A percentile compares a stretch with the other conserved stretches of the same genome.
Evolutionary conservation across 2,329 filamentous ascomycete species (phyloP).

Genomic region (Colletotrichum sp.): DNA sequence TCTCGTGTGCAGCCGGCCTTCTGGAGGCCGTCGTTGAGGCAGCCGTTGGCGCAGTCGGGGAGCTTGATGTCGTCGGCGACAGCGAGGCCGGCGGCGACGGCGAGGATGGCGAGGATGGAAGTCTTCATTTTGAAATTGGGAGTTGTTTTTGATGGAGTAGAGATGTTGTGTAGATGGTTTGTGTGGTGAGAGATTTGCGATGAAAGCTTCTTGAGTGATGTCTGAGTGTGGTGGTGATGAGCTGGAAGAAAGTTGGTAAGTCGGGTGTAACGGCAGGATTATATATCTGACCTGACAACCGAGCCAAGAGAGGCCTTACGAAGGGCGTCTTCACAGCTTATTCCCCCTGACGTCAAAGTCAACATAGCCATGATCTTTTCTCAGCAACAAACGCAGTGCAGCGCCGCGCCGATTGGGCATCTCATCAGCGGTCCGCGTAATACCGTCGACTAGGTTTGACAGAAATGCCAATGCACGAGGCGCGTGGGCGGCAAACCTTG

Average conservation of each 20-base stretch:
- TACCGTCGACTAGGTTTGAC: background rate
- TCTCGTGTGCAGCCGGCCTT: conserved; percentile 12
- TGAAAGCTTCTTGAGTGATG: background rate
- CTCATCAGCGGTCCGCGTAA: background rate
- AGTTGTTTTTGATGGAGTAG: background rate
- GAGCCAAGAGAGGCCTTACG: background rate
- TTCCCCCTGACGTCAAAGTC: background rate
- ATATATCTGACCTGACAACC: background rate
- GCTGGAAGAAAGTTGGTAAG: background rate
- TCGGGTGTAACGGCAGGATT: background rate
- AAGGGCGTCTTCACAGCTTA: background rate
- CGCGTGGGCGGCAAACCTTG: background rate
- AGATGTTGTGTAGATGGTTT: background rate
- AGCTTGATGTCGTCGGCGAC: conserved; percentile 3
- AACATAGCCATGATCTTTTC: background rate
- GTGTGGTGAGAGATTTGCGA: background rate
- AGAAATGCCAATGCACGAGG: background rate
- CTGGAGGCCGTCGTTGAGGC: conserved; percentile 12
- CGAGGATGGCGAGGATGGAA: background rate
- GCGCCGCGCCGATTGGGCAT: background rate
- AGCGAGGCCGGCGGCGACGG: background rate
- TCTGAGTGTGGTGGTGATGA: background rate
- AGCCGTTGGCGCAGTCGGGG: conserved; percentile 15
- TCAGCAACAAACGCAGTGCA: background rate
- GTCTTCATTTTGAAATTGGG: background rate